Evolutionary conservation across 2,329 filamentous ascomycete genomes (phyloP).

Genomic region (Truncatella angustata): DNA sequence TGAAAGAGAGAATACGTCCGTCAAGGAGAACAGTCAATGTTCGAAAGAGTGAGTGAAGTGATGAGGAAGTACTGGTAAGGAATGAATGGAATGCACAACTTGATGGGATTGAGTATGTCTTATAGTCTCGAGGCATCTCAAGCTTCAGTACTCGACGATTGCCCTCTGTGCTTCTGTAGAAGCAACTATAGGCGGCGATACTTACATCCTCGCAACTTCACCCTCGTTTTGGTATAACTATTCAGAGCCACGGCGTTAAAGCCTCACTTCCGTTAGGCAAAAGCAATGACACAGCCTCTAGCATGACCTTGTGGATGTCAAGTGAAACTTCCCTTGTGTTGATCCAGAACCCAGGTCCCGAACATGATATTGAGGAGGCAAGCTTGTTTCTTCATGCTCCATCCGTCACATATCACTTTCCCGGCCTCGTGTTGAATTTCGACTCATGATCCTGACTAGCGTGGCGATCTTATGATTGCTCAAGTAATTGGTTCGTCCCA

Average conservation of each 20-base stretch:
- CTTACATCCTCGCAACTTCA: not conserved
- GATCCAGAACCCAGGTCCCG: too few relatives aligned
- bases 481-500: not conserved
- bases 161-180: not conserved
- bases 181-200: not conserved
- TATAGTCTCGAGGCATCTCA: not conserved
- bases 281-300: not conserved
- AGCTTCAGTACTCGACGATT: not conserved
- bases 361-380: too few relatives aligned
- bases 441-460: too few relatives aligned
- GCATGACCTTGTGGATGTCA: too few relatives aligned
- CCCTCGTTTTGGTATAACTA: not conserved
- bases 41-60: not conserved
- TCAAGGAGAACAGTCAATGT: not conserved
- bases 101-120: not conserved
- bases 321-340: too few relatives aligned
- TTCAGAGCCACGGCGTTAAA: not conserved
- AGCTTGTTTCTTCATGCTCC: too few relatives aligned
- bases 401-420: too few relatives aligned
- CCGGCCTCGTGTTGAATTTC: too few relatives aligned
- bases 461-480: not conserved
- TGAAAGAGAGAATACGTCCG: not conserved
- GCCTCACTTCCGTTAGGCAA: not conserved
- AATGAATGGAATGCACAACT: not conserved
- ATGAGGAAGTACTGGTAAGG: not conserved